Evolutionary conservation across 352 stramenopile genomes (phyloP), one percentile per base, ranked within the genome.

Genomic region (Pythium monospermum): DNA sequence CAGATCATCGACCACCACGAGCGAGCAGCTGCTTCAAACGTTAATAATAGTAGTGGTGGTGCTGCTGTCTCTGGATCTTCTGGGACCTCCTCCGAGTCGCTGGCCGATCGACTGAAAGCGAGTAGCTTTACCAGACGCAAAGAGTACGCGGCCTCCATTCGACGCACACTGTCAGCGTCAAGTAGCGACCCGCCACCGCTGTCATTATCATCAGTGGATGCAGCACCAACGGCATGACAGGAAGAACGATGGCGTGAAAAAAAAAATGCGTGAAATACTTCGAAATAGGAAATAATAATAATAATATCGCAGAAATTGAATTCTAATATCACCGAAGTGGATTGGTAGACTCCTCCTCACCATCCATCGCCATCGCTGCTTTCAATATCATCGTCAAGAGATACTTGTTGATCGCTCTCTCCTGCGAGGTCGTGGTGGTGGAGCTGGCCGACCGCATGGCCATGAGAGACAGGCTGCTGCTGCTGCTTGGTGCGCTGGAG

Each of bases 301-400:
- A 15, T 15, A 35, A 15, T 35, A 35, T 15, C 15, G 25, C 32
- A 46, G 22, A 32, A 31, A 22, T 46, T 32, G 19, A 45, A n/a
- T 45, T 13, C 18, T 31, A 30, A 15, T 26, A 21, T 31, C 22
- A 30, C 18, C 4, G 22, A 4, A n/a, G n/a, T n/a, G n/a, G n/a
- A n/a, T n/a, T 13, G 7, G 30, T 35, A 13, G 30, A 30, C 44
- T 58, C 46, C 41, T 46, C 32, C 32, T 73, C 66, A 76, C 73
- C 62, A 75, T 5, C 13, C 51, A 23, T 69, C 68, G 10, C 57
- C 66, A 41, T 84, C 79, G 28, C 66, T 84, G 57, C 70, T 73
- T 40, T 90, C 74, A 51, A 90, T 87, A 40, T 87, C 76, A 49
- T 90, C 79, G 21, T 85, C 66, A n/a, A 81, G 32, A 30, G 73